phyloP scores from a whole-genome alignment of 1,284 basidiomycete genomes.

The Fistulina hepatica region DNA sequence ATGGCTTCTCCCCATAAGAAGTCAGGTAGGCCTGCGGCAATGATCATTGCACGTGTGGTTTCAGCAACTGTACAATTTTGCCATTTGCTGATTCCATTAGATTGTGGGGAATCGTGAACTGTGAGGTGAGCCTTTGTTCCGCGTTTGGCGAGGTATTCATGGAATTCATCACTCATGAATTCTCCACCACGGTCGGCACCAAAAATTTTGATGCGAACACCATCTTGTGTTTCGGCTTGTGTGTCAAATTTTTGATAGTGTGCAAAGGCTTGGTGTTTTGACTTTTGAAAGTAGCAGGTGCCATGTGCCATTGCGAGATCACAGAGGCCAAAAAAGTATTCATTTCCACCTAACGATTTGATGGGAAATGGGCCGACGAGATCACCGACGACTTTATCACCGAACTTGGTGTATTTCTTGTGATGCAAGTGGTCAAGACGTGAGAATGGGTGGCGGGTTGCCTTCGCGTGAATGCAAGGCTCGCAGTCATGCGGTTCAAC shows the following conservation, averaged over 20 bases:
- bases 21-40: slow-evolving; percentile 12
- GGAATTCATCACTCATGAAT: slow-evolving; percentile 16
- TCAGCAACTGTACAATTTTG: slow-evolving; percentile 22
- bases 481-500: slow-evolving; percentile 3
- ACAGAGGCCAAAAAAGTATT: slow-evolving; percentile 1
- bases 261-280: slow-evolving; percentile 14
- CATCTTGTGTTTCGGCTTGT: slow-evolving; percentile 12
- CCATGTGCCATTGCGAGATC: slow-evolving; percentile 12
- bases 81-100: slow-evolving; percentile 23
- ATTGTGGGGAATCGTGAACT: slow-evolving; percentile 22
- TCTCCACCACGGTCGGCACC: slow-evolving; percentile 21
- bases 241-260: slow-evolving; percentile 15
- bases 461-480: slow-evolving; percentile 2
- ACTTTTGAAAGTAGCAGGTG: slow-evolving; percentile 9
- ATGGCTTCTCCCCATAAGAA: slow-evolving; percentile 21
- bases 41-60: slow-evolving; percentile 15
- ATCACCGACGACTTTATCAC: slow-evolving; percentile 5
- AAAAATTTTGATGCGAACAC: slow-evolving; percentile 13
- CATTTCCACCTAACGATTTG: slow-evolving; percentile 5
- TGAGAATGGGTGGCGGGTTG: not conserved
- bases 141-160: slow-evolving; percentile 10
- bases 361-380: slow-evolving; percentile 3
- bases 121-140: slow-evolving; percentile 21
- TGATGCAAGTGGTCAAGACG: too few relatives aligned
- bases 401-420: slow-evolving; percentile 4